A percentile compares a stretch with the other conserved stretches of the same genome.
Conservation (phyloP, 2,329 filamentous ascomycete genomes). For the Phyllosticta citrichinensis region DNA sequence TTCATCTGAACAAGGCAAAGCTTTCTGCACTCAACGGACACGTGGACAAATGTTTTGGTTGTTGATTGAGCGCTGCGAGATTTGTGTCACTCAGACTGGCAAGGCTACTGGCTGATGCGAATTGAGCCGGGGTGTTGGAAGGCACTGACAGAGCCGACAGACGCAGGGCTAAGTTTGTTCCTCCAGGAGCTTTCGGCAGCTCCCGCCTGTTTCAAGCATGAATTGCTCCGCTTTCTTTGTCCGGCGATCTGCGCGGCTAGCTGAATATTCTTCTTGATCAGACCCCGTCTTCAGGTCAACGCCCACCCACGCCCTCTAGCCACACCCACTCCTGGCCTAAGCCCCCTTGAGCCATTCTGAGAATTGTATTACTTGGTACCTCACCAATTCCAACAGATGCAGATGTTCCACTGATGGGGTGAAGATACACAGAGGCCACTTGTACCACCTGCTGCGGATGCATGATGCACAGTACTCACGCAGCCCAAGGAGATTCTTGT, state of each 20-base stretch:
- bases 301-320: background rate
- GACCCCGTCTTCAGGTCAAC: background rate
- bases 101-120: background rate
- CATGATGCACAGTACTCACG: background rate
- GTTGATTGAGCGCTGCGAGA: background rate
- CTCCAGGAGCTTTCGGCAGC: background rate
- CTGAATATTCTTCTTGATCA: background rate
- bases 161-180: background rate
- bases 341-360: background rate
- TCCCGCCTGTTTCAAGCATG: background rate
- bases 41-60: background rate
- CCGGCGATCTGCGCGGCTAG: background rate
- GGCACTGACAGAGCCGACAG: background rate
- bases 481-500: background rate
- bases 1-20: background rate
- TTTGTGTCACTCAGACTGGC: background rate
- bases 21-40: background rate
- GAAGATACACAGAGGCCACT: background rate
- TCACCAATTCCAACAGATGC: background rate
- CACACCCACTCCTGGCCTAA: background rate
- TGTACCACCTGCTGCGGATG: background rate
- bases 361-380: background rate
- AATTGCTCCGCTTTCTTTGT: background rate
- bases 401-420: background rate
- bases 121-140: background rate